These are phyloP conservation scores for Boletus hoseneyae DNA, from an alignment of 1,284 basidiomycete genomes.

Conservation along the genomic window DNA sequence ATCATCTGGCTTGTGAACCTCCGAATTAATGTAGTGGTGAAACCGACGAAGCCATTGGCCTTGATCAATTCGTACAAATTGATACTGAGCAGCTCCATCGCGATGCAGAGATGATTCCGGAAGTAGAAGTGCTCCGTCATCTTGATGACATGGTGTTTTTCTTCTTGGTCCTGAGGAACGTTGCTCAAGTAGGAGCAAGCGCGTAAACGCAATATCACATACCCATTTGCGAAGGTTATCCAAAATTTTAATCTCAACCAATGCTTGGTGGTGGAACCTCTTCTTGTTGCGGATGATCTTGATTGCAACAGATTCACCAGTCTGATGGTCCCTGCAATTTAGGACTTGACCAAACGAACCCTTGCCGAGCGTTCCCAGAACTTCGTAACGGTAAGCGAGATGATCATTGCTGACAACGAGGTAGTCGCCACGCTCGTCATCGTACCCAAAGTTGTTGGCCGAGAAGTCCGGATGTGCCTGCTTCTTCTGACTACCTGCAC, in stretches of 20 bases:
- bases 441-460: conserved; percentile 93
- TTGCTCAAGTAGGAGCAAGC: conserved; percentile 10
- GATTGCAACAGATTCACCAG: conserved; percentile 95
- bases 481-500: conserved; percentile 80
- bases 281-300: conserved; percentile 99
- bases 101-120: conserved; percentile 96
- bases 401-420: conserved; percentile 89
- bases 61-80: conserved; percentile 99
- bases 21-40: conserved; percentile 91
- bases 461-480: conserved; percentile 67
- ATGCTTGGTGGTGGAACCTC: conserved; percentile 96
- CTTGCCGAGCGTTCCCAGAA: conserved; percentile 91
- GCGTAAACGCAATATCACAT: conserved; percentile 29
- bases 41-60: conserved; percentile 96
- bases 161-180: conserved; percentile 78
- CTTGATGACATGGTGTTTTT: conserved; percentile 95
- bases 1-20: conserved; percentile 97
- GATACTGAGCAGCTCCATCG: conserved; percentile 97
- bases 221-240: conserved; percentile 98
- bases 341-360: conserved; percentile 98
- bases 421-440: conserved; percentile 98
- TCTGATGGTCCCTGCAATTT: conserved; percentile 93
- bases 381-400: conserved; percentile 93
- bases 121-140: conserved; percentile 99
- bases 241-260: conserved; percentile 98